These are phyloP conservation scores for Microdochium paspali DNA, from an alignment of 2,329 filamentous ascomycete species.

Conservation along the genomic window DNA sequence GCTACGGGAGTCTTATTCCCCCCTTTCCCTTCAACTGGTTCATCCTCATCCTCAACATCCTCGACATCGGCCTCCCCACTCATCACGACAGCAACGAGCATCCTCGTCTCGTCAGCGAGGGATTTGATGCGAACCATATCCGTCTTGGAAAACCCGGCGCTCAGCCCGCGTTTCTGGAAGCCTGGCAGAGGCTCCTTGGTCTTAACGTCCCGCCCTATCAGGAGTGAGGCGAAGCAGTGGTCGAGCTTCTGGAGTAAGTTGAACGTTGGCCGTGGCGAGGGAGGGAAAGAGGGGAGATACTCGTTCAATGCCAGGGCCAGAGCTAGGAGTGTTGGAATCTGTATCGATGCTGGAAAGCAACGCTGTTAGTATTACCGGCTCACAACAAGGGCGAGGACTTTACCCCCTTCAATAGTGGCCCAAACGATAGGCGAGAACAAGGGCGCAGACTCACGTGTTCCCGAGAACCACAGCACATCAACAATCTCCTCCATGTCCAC, in stretches of 20 bases:
- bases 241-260: slow-evolving; percentile 69
- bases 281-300: slow-evolving; percentile 64
- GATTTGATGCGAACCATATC: slow-evolving; percentile 85
- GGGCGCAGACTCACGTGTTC: slow-evolving; percentile 63
- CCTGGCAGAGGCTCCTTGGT: slow-evolving; percentile 60
- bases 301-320: slow-evolving; percentile 64
- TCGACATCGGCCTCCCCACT: slow-evolving; percentile 39
- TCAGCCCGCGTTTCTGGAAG: slow-evolving; percentile 50
- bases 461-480: slow-evolving; percentile 78
- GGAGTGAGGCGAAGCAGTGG: slow-evolving; percentile 68
- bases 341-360: slow-evolving; percentile 52
- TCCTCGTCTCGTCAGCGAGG: slow-evolving; percentile 66
- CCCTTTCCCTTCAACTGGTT: too few relatives aligned
- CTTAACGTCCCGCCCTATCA: slow-evolving; percentile 57
- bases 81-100: slow-evolving; percentile 61
- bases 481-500: slow-evolving; percentile 66
- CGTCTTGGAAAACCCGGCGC: slow-evolving; percentile 61
- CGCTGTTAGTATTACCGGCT: neutral
- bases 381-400: too few relatives aligned
- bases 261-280: slow-evolving; percentile 60
- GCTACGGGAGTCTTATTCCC: too few relatives aligned
- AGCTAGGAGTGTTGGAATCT: slow-evolving; percentile 75
- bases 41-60: slow-evolving; percentile 32
- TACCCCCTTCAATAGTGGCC: too few relatives aligned
- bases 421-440: too few relatives aligned